These are phyloP conservation scores for Colletotrichum cereale DNA, from an alignment of 2,329 filamentous ascomycete genomes.

Conservation along the genomic window DNA sequence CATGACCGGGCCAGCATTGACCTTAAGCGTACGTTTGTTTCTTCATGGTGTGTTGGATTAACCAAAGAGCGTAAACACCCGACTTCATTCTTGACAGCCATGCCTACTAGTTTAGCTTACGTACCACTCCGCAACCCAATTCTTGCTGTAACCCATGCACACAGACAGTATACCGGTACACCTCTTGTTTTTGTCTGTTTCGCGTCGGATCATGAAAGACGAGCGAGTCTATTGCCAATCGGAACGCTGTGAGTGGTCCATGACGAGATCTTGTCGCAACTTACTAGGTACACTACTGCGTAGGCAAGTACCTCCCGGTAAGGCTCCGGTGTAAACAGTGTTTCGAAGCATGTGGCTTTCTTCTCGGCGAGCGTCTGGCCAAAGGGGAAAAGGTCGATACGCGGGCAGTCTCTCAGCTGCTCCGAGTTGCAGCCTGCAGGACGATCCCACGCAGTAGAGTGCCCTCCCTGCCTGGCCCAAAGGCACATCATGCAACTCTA, in stretches of 20 bases:
- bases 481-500: conserved; percentile 3
- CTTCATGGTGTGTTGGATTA: no score
- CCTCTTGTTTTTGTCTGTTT: background rate
- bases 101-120: no score
- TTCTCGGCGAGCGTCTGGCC: background rate
- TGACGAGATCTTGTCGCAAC: background rate
- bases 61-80: background rate
- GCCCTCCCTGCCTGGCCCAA: background rate
- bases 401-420: background rate
- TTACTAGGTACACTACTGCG: conserved; percentile 5
- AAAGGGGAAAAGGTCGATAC: background rate
- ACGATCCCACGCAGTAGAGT: conserved; percentile 10
- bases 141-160: background rate
- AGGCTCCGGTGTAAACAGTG: background rate
- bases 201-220: background rate
- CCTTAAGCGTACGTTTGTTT: background rate
- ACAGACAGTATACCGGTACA: no score
- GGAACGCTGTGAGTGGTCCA: conserved; percentile 14
- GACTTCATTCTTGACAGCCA: background rate
- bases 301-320: conserved; percentile 18
- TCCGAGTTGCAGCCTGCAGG: conserved; percentile 8
- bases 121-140: conserved; percentile 5
- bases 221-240: conserved; percentile 26
- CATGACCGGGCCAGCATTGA: conserved; percentile 4
- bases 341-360: background rate